A percentile compares a stretch with the other conserved stretches of the same genome.
Evolutionary conservation across 768 basidiomycete genomes (phyloP).

Genomic region (Crucibulum laeve): DNA sequence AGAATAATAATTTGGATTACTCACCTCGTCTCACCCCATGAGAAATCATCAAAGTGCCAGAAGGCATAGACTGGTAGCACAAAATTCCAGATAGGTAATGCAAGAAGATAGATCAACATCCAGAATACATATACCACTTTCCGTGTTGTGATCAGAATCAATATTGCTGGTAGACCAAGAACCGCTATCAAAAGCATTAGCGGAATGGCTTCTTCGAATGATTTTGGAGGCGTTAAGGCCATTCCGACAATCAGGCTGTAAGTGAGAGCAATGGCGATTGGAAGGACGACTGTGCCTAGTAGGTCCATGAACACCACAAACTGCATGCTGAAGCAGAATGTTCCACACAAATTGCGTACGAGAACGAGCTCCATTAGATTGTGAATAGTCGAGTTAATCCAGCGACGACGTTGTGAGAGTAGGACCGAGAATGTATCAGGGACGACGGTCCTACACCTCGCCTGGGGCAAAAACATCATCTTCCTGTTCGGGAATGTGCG

Average conservation of each 20-base stretch:
- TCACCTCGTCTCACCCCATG: slow-evolving; percentile 97
- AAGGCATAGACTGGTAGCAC: slow-evolving; percentile 93
- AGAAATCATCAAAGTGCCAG: slow-evolving; percentile 99
- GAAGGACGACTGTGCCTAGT: slow-evolving; percentile 86
- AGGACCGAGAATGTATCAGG: slow-evolving; percentile 93
- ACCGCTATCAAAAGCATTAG: slow-evolving; percentile 85
- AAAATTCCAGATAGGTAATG: slow-evolving; percentile 96
- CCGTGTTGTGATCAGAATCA: slow-evolving; percentile 91
- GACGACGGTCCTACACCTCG: slow-evolving; percentile 90
- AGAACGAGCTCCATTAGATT: slow-evolving; percentile 98
- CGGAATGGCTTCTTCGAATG: slow-evolving; percentile 92
- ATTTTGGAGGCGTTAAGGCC: slow-evolving; percentile 73
- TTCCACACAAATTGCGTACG: slow-evolving; percentile 95
- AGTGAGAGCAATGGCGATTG: slow-evolving; percentile 89
- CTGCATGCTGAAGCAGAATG: slow-evolving; percentile 99
- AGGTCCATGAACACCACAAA: slow-evolving; percentile 99
- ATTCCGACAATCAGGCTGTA: slow-evolving; percentile 83
- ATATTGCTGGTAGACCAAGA: slow-evolving; percentile 86
- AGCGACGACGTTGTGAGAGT: slow-evolving; percentile 93
- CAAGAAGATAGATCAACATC: slow-evolving; percentile 94
- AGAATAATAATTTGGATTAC: slow-evolving; percentile 15
- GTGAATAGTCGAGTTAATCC: slow-evolving; percentile 99
- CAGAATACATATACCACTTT: slow-evolving; percentile 96
- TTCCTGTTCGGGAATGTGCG: slow-evolving; percentile 98
- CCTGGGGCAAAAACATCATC: slow-evolving; percentile 99